phyloP scores from a whole-genome alignment of 2,329 filamentous ascomycete species.

The Colletotrichum aenigma region DNA sequence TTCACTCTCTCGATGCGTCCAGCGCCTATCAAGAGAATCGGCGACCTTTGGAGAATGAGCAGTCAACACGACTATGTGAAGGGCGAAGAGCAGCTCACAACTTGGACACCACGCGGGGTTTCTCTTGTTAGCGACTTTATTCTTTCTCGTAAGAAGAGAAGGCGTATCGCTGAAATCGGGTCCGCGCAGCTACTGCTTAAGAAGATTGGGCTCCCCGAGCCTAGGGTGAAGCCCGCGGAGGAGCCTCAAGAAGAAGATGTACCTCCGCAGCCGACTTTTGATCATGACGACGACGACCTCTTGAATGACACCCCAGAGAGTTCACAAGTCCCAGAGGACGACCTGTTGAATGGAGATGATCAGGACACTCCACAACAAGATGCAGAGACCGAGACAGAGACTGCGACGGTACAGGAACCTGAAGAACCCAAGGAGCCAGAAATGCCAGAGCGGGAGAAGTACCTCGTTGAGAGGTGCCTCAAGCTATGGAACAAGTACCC shows the following conservation, averaged over 20 bases:
- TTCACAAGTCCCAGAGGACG: slow-evolving; percentile 44
- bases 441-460: slow-evolving; percentile 50
- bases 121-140: slow-evolving; percentile 92
- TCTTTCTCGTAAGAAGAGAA: slow-evolving; percentile 72
- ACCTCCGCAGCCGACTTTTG: slow-evolving; percentile 39
- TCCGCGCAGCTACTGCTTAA: slow-evolving; percentile 71
- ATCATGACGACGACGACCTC: slow-evolving; percentile 60
- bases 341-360: slow-evolving; percentile 27
- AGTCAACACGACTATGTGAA: slow-evolving; percentile 96
- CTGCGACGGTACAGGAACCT: slow-evolving; percentile 20
- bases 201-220: slow-evolving; percentile 57
- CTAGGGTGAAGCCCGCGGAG: slow-evolving; percentile 32
- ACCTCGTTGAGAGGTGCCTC: slow-evolving; percentile 60
- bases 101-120: slow-evolving; percentile 89
- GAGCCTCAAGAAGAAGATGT: slow-evolving; percentile 40
- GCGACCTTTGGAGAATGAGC: slow-evolving; percentile 95
- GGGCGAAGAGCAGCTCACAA: slow-evolving; percentile 84
- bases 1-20: slow-evolving; percentile 89
- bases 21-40: slow-evolving; percentile 86
- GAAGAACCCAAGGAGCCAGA: slow-evolving; percentile 28
- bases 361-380: slow-evolving; percentile 26
- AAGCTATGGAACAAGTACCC: slow-evolving; percentile 69
- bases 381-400: slow-evolving; percentile 24
- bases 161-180: slow-evolving; percentile 80
- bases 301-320: slow-evolving; percentile 62